phyloP scores from a whole-genome alignment of 371 early-diverging fungal species.

The Mortierella sp. region DNA sequence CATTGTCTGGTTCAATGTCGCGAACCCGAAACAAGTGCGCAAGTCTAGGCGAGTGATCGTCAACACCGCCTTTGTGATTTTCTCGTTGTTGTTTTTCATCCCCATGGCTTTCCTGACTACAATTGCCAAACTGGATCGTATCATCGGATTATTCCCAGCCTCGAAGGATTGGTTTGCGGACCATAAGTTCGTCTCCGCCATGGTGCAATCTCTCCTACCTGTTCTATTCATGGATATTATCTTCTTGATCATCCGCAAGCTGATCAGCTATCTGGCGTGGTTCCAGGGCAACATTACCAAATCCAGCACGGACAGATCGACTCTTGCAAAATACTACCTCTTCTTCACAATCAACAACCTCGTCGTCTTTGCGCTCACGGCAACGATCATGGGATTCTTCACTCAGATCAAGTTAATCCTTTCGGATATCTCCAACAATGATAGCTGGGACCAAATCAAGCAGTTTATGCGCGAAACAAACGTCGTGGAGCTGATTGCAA shows the following conservation, averaged over 20 bases:
- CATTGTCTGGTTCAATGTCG: constrained; percentile 83
- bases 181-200: constrained; percentile 61
- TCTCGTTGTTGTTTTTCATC: constrained; percentile 76
- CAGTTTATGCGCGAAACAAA: constrained; percentile 31
- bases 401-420: constrained; percentile 57
- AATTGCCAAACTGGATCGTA: constrained; percentile 65
- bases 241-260: constrained; percentile 73
- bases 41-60: constrained; percentile 66
- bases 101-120: constrained; percentile 72
- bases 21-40: constrained; percentile 67
- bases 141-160: constrained; percentile 63
- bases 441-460: constrained; percentile 27
- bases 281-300: constrained; percentile 84
- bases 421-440: constrained; percentile 8
- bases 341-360: constrained; percentile 82
- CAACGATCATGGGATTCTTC: constrained; percentile 64
- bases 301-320: constrained; percentile 78
- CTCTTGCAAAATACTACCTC: constrained; percentile 80
- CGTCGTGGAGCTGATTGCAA: constrained; percentile 48
- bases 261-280: constrained; percentile 73
- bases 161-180: constrained; percentile 61
- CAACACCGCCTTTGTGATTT: constrained; percentile 63
- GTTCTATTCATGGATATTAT: constrained; percentile 79
- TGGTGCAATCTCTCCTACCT: constrained; percentile 74
- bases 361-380: constrained; percentile 70